These are phyloP conservation scores for Aspergillus quadrilineatus DNA, from an alignment of 2,329 filamentous ascomycete species.

Conservation along the genomic window DNA sequence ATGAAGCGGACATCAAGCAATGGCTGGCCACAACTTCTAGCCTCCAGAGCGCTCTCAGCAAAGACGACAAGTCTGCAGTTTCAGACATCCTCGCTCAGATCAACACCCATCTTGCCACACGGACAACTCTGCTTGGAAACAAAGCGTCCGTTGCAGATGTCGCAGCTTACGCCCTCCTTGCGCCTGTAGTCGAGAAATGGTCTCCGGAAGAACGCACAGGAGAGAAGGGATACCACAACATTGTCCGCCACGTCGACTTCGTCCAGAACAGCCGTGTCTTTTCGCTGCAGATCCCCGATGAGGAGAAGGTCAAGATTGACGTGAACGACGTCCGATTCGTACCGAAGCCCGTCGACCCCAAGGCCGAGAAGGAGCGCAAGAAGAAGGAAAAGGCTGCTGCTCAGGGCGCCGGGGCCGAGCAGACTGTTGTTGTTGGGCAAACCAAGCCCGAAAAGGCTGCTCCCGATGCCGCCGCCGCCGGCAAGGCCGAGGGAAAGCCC, in stretches of 20 bases:
- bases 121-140: conserved; percentile 82
- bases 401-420: conserved; percentile 29
- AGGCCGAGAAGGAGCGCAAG: conserved; percentile 92
- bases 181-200: conserved; percentile 76
- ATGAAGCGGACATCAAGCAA: conserved; percentile 84
- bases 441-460: conserved; percentile 49
- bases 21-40: conserved; percentile 79
- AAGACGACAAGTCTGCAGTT: conserved; percentile 55
- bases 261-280: conserved; percentile 82
- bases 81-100: conserved; percentile 71
- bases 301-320: conserved; percentile 76
- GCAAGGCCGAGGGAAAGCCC: conserved; percentile 52
- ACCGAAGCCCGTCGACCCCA: conserved; percentile 84
- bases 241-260: conserved; percentile 89
- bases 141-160: conserved; percentile 89
- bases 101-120: conserved; percentile 82
- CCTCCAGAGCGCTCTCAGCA: conserved; percentile 54
- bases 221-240: conserved; percentile 82
- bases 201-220: conserved; percentile 82
- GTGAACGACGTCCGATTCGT: conserved; percentile 78
- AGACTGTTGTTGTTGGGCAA: conserved; percentile 40
- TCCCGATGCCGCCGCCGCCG: conserved; percentile 47
- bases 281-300: conserved; percentile 65
- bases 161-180: conserved; percentile 75
- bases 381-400: conserved; percentile 83